Base-by-base conservation (phyloP, 352 stramenopile genomes). In the Pythium oligandrum region DNA sequence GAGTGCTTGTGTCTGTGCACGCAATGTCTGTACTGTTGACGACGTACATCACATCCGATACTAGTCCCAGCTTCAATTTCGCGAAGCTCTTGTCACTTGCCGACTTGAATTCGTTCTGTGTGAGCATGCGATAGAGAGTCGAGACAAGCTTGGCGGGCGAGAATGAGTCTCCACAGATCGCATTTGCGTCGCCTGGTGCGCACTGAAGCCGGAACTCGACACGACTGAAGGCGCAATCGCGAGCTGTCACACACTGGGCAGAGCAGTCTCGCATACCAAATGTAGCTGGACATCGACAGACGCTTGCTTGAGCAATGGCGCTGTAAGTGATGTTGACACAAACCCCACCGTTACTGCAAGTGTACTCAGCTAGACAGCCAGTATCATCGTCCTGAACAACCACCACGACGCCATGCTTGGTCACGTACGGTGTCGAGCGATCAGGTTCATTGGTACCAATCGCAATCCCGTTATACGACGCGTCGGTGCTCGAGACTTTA, bases 301-400 rank as follows among this genome's bases (percentile, higher is more conserved):
- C 50, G 31, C 46, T 59, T 30, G 44, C 48, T 6, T 50, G 53
- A 38, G 40, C 5, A 33, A 30, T 30, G 2, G 32, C 51, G 4
- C 52, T 52, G 40, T 69, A 62, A 7, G 51, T 61, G 36, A 50
- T 32, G 53, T 73, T 73, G 3, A 71, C 44, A 50, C 79, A 90
- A 2, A 49, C 40, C 9, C 78, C 77, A 11, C 44, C 50, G 40
- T 86, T 84, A 33, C 68, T 34, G 32, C 79, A 90, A 9, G 63
- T 43, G 45, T 86, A 90, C 52, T 90, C 79, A 9, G 59, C 66
- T 12, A 49, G 45, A 50, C 79, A 90, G 8, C 79, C 79, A 34
- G 79, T 90, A 55, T 90, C 79, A 37, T 88, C 72, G 49, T 90
- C 79, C 42, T 74, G 52, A 6, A 87, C 54, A 10, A 87, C 46